Conservation (phyloP, 1,284 basidiomycete genomes). For the Rhodotorula glutinis region DNA sequence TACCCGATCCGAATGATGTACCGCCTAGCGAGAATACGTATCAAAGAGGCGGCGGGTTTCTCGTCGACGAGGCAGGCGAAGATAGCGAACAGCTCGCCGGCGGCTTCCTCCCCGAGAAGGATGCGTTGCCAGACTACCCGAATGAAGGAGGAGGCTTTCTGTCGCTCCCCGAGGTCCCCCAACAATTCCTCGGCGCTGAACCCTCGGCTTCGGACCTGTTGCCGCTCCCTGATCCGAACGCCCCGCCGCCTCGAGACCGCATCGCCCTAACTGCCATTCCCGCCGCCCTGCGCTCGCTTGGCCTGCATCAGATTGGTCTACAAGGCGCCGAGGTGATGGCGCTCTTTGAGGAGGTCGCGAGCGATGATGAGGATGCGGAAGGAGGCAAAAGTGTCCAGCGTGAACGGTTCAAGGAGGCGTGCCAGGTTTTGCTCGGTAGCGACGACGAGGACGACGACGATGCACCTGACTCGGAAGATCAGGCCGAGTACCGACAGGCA, state of each 20-base stretch:
- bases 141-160: conserved; percentile 17
- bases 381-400: conserved; percentile 25
- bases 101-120: not conserved
- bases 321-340: conserved; percentile 20
- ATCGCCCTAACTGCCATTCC: conserved; percentile 24
- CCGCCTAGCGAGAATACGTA: no score
- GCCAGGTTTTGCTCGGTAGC: conserved; percentile 15
- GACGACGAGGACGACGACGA: conserved; percentile 2
- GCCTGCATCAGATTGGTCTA: conserved; percentile 7
- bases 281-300: conserved; percentile 14
- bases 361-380: conserved; percentile 20
- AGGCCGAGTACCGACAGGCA: not conserved
- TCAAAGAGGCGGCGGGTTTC: not conserved
- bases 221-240: not conserved
- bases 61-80: not conserved
- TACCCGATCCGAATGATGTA: not conserved
- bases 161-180: not conserved
- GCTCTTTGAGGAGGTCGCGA: conserved; percentile 37
- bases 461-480: not conserved
- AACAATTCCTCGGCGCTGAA: not conserved
- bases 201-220: conserved; percentile 2
- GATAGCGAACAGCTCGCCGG: not conserved
- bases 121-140: not conserved
- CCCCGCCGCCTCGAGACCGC: conserved; percentile 13
- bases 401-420: conserved; percentile 31